Conservation (phyloP, 2,329 filamentous ascomycete species). For the Botrytis deweyae region DNA sequence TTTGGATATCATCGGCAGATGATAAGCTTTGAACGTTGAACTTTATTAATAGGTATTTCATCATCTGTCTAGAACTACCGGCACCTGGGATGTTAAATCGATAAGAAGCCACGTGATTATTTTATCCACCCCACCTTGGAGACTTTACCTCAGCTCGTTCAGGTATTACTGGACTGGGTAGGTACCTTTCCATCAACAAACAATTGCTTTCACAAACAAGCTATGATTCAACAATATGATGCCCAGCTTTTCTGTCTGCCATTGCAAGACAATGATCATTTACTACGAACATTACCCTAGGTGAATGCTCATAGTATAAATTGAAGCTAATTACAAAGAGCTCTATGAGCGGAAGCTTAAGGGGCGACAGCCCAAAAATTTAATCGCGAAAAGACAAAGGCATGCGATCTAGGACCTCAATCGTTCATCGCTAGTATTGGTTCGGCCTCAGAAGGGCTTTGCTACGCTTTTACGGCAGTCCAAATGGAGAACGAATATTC, state of each 20-base stretch:
- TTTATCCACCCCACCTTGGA: neutral
- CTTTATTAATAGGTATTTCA: no score
- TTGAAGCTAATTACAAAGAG: neutral
- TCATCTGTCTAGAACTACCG: neutral
- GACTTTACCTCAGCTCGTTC: neutral
- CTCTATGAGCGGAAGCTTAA: neutral
- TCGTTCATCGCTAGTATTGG: no score
- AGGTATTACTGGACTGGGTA: neutral
- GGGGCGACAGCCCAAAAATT: no score
- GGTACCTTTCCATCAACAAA: neutral
- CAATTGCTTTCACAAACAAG: neutral
- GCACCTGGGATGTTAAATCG: neutral
- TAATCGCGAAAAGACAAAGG: neutral
- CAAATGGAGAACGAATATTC: neutral
- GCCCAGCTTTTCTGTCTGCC: neutral
- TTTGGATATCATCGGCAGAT: neutral
- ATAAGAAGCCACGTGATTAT: neutral
- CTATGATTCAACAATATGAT: neutral
- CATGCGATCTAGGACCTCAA: no score
- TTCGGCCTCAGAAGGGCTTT: neutral
- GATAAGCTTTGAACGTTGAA: neutral
- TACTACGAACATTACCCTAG: neutral
- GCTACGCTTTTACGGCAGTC: neutral
- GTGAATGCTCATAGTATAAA: neutral
- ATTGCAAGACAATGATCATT: neutral